phyloP scores from a whole-genome alignment of 2,329 filamentous ascomycete species.

The Bertia moriformis region DNA sequence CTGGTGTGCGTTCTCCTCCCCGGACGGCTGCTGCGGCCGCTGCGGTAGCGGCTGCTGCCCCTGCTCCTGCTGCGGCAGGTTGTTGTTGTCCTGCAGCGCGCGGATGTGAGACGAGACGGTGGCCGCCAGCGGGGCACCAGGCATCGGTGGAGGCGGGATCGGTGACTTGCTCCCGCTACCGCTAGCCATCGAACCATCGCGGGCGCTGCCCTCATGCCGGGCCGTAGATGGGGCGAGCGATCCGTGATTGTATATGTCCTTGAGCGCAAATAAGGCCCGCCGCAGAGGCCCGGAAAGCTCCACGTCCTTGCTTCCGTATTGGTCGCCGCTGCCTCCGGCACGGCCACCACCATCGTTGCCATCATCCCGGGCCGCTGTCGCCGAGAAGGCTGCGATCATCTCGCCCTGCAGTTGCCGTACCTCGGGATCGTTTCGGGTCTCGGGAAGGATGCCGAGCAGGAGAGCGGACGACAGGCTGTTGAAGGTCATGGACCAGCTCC shows the following conservation, averaged over 20 bases:
- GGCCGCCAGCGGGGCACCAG: no score
- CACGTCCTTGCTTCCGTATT: no score
- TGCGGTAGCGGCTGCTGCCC: no score
- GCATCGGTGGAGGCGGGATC: no score
- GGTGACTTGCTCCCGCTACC: not conserved
- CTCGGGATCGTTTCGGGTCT: constrained; percentile 48
- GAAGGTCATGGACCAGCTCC: constrained; percentile 56
- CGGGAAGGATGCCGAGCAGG: constrained; percentile 45
- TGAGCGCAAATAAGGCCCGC: constrained; percentile 42
- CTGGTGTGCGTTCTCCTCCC: constrained; percentile 36
- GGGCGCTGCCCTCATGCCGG: constrained; percentile 30
- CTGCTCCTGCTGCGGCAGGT: no score
- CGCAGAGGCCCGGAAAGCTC: constrained; percentile 47
- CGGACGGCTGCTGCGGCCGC: no score
- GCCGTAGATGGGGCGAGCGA: constrained; percentile 34
- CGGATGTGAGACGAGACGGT: no score
- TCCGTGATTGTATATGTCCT: constrained; percentile 54
- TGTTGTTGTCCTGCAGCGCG: no score
- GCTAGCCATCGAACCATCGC: no score
- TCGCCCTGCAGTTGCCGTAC: constrained; percentile 50
- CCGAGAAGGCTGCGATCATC: constrained; percentile 46
- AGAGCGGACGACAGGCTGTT: constrained; percentile 52
- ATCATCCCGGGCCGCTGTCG: constrained; percentile 44
- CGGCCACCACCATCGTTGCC: no score
- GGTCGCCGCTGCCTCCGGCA: no score